These are phyloP conservation scores for Keithomyces neogunnii DNA, from an alignment of 2,329 filamentous ascomycete species.

Conservation along the genomic window DNA sequence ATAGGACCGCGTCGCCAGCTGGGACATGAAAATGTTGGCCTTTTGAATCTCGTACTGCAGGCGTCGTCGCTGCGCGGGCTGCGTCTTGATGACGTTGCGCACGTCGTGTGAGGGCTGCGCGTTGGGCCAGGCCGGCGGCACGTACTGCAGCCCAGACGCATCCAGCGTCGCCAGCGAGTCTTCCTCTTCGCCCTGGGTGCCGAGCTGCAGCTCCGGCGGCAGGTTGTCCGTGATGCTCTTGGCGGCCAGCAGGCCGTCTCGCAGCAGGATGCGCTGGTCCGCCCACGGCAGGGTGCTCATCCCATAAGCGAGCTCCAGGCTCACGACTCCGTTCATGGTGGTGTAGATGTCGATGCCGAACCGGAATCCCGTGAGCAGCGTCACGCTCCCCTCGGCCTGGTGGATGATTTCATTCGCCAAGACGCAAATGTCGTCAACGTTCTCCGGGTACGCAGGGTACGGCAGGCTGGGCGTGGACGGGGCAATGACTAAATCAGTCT, in stretches of 20 bases:
- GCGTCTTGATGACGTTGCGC: constrained; percentile 38
- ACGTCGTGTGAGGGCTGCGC: constrained; percentile 40
- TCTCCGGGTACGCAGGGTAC: constrained; percentile 71
- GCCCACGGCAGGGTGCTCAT: constrained; percentile 70
- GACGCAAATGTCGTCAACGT: constrained; percentile 79
- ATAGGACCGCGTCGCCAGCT: constrained; percentile 73
- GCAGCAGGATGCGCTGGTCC: constrained; percentile 65
- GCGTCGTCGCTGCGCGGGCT: constrained; percentile 42
- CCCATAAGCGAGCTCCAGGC: constrained; percentile 76
- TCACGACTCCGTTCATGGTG: constrained; percentile 70
- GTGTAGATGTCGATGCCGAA: constrained; percentile 69
- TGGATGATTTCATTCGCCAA: constrained; percentile 59
- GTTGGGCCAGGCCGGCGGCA: constrained; percentile 39
- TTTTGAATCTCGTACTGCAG: constrained; percentile 86
- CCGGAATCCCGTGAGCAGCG: constrained; percentile 73
- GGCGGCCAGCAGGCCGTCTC: constrained; percentile 60
- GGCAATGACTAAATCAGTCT: constrained; percentile 64
- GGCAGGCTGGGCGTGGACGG: constrained; percentile 67
- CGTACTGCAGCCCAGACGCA: constrained; percentile 41
- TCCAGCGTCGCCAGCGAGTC: constrained; percentile 32
- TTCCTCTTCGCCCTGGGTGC: constrained; percentile 28
- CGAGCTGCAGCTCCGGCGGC: constrained; percentile 59
- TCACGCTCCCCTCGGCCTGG: constrained; percentile 60
- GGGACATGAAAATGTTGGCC: constrained; percentile 78
- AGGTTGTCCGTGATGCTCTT: constrained; percentile 61